phyloP scores from a whole-genome alignment of 2,329 filamentous ascomycete genomes.

The Trichophyton mentagrophytes region DNA sequence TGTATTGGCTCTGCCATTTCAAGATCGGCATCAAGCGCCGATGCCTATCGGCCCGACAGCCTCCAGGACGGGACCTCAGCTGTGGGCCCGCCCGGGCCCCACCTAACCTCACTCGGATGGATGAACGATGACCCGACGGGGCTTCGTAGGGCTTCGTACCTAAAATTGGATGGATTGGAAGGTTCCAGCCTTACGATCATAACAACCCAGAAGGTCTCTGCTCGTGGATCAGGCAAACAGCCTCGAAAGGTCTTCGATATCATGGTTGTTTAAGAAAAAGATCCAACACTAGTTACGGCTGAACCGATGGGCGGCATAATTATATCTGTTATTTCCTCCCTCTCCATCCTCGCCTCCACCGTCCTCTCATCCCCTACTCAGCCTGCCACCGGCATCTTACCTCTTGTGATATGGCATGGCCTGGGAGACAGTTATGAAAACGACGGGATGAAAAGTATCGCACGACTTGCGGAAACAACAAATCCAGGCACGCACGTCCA shows the following conservation, averaged over 20 bases:
- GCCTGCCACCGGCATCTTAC: slow-evolving; percentile 44
- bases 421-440: slow-evolving; percentile 55
- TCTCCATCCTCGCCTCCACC: not conserved
- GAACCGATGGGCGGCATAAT: not conserved
- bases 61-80: too few relatives aligned
- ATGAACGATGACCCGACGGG: too few relatives aligned
- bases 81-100: too few relatives aligned
- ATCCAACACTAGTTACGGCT: not conserved
- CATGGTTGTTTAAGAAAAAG: not conserved
- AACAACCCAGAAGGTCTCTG: too few relatives aligned
- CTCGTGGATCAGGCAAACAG: too few relatives aligned
- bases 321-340: not conserved
- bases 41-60: too few relatives aligned
- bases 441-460: slow-evolving; percentile 60
- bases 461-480: slow-evolving; percentile 54
- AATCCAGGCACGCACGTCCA: slow-evolving; percentile 80
- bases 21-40: too few relatives aligned
- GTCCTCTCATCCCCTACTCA: slow-evolving; percentile 2
- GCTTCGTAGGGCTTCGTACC: too few relatives aligned
- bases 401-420: slow-evolving; percentile 90
- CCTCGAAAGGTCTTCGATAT: not conserved
- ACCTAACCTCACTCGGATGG: too few relatives aligned
- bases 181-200: too few relatives aligned
- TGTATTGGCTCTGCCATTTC: too few relatives aligned
- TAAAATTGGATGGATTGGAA: too few relatives aligned